Evolutionary conservation across 2,329 filamentous ascomycete species (phyloP).

Genomic region (Cercospora sojina): DNA sequence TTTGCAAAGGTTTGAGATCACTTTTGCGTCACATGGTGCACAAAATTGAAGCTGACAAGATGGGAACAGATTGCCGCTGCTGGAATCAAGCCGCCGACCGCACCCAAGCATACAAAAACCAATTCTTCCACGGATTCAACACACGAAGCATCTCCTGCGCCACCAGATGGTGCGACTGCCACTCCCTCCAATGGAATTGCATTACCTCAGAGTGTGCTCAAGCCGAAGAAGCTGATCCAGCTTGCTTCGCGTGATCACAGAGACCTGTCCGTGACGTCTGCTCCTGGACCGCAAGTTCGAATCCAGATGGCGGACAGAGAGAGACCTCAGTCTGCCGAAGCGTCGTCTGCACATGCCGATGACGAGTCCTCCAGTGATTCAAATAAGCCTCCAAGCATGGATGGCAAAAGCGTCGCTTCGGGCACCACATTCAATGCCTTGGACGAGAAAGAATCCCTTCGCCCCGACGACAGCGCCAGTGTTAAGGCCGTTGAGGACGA

Average conservation of each 20-base stretch:
- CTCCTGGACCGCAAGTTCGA: constrained; percentile 26
- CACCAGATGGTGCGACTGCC: constrained; percentile 24
- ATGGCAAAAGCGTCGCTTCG: constrained; percentile 91
- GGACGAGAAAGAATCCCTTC: constrained; percentile 92
- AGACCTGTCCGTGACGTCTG: constrained; percentile 14
- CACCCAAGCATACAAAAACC: constrained; percentile 22
- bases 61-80: constrained; percentile 35
- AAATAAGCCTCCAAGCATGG: constrained; percentile 84
- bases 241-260: constrained; percentile 21
- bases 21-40: background rate
- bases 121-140: constrained; percentile 18
- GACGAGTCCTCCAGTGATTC: constrained; percentile 57
- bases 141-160: constrained; percentile 25
- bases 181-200: constrained; percentile 15
- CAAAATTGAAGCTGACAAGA: constrained; percentile 14
- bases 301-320: constrained; percentile 29
- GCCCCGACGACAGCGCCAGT: constrained; percentile 93
- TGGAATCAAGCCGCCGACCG: constrained; percentile 33
- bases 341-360: constrained; percentile 35
- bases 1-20: constrained; percentile 40
- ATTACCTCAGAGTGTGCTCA: constrained; percentile 14
- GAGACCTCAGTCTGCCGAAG: constrained; percentile 17
- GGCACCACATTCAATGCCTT: constrained; percentile 85
- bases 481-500: constrained; percentile 90
- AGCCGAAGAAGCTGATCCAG: constrained; percentile 28